Base-by-base conservation (phyloP, 139 green algal genomes). In the Ulvella scutata region DNA sequence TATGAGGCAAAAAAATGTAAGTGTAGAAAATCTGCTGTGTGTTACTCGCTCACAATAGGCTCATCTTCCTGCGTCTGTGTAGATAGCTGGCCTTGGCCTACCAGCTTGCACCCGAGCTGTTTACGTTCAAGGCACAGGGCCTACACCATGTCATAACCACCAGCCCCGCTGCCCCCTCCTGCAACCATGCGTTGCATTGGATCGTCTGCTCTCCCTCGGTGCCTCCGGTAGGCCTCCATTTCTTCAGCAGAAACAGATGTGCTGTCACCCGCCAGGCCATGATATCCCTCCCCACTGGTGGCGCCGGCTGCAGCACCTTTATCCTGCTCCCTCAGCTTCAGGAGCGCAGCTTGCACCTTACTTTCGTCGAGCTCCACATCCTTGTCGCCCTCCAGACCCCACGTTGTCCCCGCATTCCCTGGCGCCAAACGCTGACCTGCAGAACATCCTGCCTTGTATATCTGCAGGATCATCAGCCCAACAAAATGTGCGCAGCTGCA, bases 191-290 rank as follows among this genome's bases (percentile, higher is more conserved):
- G 37, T 21, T 72, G 62, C 78, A 96, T 88, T 17, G 93, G 92
- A 79, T 97, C 92, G 31, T 94, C 89, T 1, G 40, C 78, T 0
- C 90, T 72, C 26, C 34, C 26, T 78, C 83, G 86, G 40, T 85
- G 90, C 43, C 97, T 73, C 29, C 92, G 80, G 81, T 96, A 99
- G 1, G 95, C 95, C 87, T 99, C 95, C 95, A 99, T 98, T 67
- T 98, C 94, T 84, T 98, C 94, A 0, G 86, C 76, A 0, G 88
- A 96, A 26, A 97, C 86, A 6, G 83, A 75, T 37, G 83, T 79
- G 3, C 82, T 79, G 36, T 78, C 77, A 20, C 43, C 78, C 4
- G 73, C 77, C 23, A 91, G 36, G 10, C 80, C 87, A 79, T 97
- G 94, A 85, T 92, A 97, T 6, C 51, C 72, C 13, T n/a, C 72